Base-by-base conservation (phyloP, 2,329 filamentous ascomycete genomes). In the Nothophoma quercina region DNA sequence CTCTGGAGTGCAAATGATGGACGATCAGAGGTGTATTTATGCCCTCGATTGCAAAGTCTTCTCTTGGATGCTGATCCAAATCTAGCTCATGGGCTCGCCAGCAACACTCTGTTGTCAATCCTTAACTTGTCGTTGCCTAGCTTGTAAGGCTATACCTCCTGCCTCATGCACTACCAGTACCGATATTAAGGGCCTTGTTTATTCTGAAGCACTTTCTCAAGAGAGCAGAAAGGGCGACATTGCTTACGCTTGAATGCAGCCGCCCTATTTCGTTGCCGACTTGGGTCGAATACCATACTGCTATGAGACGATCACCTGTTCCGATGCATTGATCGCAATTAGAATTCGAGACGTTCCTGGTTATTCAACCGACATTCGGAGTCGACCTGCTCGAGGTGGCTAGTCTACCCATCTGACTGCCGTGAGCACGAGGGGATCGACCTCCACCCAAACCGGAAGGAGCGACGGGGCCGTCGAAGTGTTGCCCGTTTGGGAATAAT, bases 381-480 rank as follows among this genome's bases (percentile, higher is more conserved):
- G n/a, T 28, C 7, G 54, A 56, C 54, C 54, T 56, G 46, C 54
- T 50, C n/a, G 26, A 42, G 13, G 9, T 5, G 26, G 53, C 25
- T 56, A 56, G 53, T 13, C 30, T 43, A 44, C 47, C 42, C 39
- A 43, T 32, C 13, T 33, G 21, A 52, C 34, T 51, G 42, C 47
- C 53, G 36, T 26, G 22, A 40, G 33, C 41, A 38, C 26, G 38
- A 33, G 38, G 38, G 9, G 53, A 56, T 42, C 41, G 45, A 50
- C 46, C 22, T 54, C 49, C 33, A 54, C 39, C 44, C 39, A n/a
- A 40, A 43, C 33, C 43, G 33, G 44, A 52, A 52, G 50, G 43
- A 52, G 50, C 38, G 28, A 36, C 12, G 26, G 18, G 8, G n/a
- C 42, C 32, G 42, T 41, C 25, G 15, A 4, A 13, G 19, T 23